Evolutionary conservation across 805 yeast genomes (phyloP).

Genomic region (Cyberlindnera xishuangbannaensis): DNA sequence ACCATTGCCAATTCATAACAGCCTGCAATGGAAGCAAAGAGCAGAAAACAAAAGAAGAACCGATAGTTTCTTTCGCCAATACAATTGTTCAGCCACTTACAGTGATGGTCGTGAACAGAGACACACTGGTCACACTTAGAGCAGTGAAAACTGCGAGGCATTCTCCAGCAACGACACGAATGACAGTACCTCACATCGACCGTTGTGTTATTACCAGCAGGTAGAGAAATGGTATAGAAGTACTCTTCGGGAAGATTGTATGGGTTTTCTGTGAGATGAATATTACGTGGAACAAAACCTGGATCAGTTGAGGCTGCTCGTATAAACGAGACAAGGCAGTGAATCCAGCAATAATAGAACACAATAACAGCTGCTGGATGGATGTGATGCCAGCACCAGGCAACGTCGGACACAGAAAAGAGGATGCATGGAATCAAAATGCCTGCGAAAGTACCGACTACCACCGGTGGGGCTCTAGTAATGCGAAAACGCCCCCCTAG

Average conservation of each 20-base stretch:
- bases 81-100: conserved; percentile 67
- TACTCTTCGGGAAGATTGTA: conserved; percentile 51
- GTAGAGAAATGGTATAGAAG: conserved; percentile 42
- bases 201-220: conserved; percentile 28
- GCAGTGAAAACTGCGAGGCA: conserved; percentile 75
- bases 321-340: conserved; percentile 42
- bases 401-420: conserved; percentile 36
- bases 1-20: conserved; percentile 26
- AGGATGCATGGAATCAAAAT: conserved; percentile 44
- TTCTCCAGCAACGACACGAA: conserved; percentile 68
- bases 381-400: conserved; percentile 51
- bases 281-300: conserved; percentile 59
- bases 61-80: conserved; percentile 69
- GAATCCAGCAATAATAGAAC: conserved; percentile 53
- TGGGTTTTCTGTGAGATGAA: conserved; percentile 46
- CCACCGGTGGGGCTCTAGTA: conserved; percentile 35
- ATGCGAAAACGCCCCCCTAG: conserved; percentile 62
- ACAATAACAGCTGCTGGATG: conserved; percentile 52
- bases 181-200: conserved; percentile 52
- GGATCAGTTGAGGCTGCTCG: conserved; percentile 61
- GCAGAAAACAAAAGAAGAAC: conserved; percentile 49
- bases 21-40: conserved; percentile 30
- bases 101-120: conserved; percentile 28
- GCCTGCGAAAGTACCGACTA: conserved; percentile 29
- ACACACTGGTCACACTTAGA: conserved; percentile 63